These are phyloP conservation scores for Lathyrus oleraceus DNA, from an alignment of 306 rosid genomes.

Conservation along the genomic window DNA sequence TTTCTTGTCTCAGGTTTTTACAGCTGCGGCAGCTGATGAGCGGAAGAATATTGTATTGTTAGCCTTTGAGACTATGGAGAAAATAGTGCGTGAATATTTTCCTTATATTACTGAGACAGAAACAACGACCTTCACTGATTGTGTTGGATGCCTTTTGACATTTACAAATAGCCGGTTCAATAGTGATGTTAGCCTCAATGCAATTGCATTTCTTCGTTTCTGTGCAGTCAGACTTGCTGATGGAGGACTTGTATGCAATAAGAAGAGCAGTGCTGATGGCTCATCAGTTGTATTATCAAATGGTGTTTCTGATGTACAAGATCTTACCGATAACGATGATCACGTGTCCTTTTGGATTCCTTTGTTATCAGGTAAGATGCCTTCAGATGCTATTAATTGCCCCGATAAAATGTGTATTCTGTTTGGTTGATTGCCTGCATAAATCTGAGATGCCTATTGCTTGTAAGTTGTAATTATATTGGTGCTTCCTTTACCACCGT, in stretches of 20 bases:
- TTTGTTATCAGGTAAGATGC: slow-evolving; percentile 75
- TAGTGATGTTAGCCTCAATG: slow-evolving; percentile 98
- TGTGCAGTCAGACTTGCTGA: slow-evolving; percentile 99
- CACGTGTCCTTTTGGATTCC: slow-evolving; percentile 88
- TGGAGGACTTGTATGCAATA: slow-evolving; percentile 86
- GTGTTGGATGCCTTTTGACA: slow-evolving; percentile 92
- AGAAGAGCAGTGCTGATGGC: slow-evolving; percentile 52
- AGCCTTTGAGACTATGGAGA: slow-evolving; percentile 99
- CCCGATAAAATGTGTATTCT: slow-evolving; percentile 3
- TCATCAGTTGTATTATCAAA: slow-evolving; percentile 44
- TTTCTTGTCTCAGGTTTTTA: slow-evolving; percentile 77
- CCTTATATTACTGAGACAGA: slow-evolving; percentile 99
- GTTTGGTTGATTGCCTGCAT: slow-evolving; percentile 16
- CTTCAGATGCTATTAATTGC: slow-evolving; percentile 29
- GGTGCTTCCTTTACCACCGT: background rate
- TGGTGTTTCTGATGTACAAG: slow-evolving; percentile 46
- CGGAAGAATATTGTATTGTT: slow-evolving; percentile 85
- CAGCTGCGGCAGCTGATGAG: slow-evolving; percentile 96
- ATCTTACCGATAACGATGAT: slow-evolving; percentile 69
- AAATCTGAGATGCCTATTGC: slow-evolving; percentile 8
- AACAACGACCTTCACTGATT: slow-evolving; percentile 88
- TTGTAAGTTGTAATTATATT: background rate
- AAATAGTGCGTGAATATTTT: slow-evolving; percentile 94
- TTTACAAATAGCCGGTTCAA: slow-evolving; percentile 95
- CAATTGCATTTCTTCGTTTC: slow-evolving; percentile 97